Evolutionary conservation across 2,329 filamentous ascomycete genomes (phyloP), one percentile per base, ranked within the genome.

Genomic region (Fusarium ramigenum): DNA sequence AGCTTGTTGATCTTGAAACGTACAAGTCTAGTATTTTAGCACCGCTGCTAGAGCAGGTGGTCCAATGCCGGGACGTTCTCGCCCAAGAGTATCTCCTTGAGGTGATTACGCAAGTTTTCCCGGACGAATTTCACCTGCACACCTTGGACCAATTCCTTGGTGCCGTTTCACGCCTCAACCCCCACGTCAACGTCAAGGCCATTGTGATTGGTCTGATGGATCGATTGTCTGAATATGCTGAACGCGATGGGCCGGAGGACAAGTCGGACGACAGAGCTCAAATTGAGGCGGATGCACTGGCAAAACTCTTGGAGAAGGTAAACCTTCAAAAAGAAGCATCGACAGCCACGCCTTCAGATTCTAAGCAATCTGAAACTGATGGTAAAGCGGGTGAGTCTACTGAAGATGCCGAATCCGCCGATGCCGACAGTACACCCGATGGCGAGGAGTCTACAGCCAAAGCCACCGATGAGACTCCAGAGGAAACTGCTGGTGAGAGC

Each of bases 201-300:
- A 99, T 99, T 65, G 96, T 99, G 15, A 98, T 98, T 79, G 96
- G 96, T 32, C 87, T 99, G 68, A 99, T 99, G 97, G 96, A 99
- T 80, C 91, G 96, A 43, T 84, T 99, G 36, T 98, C 96, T 11
- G 92, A 95, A 62, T 99, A 97, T 82, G 96, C 96, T n/a, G 93
- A 96, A 77, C 89, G 95, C 63, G 96, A 98, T 82, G 89, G 93
- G 7, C 90, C 93, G 74, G 88, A 89, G 30, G 92, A 93, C 63
- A 87, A 89, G 25, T 86, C 88, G 9, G 86, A 88, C 9, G 90
- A 95, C 75, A 91, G 91, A 74, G 91, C 91, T 71, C 92, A 94
- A 82, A 86, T 90, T 34, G 96, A 99, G 82, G 92, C 96, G 74
- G 94, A 97, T 60, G 96, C 96, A 1, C 89, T 97, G 60, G 86